phyloP scores from a whole-genome alignment of 148 eudicot genomes.

The Arctostaphylos glauca region DNA sequence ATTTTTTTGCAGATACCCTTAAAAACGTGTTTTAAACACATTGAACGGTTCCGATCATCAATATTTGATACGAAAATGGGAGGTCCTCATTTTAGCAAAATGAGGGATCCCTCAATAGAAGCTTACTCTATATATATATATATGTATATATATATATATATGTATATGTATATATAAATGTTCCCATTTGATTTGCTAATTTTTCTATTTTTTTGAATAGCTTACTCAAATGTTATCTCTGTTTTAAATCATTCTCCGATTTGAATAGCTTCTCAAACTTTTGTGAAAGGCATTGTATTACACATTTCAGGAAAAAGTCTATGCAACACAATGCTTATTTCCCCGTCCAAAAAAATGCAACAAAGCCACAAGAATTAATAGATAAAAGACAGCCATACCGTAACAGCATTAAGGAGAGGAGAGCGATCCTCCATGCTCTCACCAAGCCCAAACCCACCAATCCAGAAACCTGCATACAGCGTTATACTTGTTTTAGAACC shows the following conservation, averaged over 20 bases:
- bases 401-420: constrained; percentile 56
- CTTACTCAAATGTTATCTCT: not conserved
- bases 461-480: constrained; percentile 57
- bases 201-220: no score
- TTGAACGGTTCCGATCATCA: no score
- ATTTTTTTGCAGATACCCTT: no score
- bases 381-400: constrained; percentile 35
- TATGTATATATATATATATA: no score
- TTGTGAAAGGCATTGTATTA: not conserved
- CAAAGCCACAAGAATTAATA: constrained; percentile 14
- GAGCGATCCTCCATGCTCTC: constrained; percentile 66
- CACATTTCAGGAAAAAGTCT: not conserved
- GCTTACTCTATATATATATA: no score
- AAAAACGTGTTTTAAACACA: no score
- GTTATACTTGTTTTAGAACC: not conserved
- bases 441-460: constrained; percentile 90
- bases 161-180: no score
- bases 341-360: not conserved
- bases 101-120: no score
- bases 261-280: constrained; percentile 5
- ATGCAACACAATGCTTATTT: not conserved
- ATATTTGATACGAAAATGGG: no score
- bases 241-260: not conserved
- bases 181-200: no score
- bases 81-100: no score